Percentiles rank a stretch among this genome's conserved stretches.
These are phyloP conservation scores for Talaromyces sp. DNA, from an alignment of 2,329 filamentous ascomycete species.

Conservation along the genomic window DNA sequence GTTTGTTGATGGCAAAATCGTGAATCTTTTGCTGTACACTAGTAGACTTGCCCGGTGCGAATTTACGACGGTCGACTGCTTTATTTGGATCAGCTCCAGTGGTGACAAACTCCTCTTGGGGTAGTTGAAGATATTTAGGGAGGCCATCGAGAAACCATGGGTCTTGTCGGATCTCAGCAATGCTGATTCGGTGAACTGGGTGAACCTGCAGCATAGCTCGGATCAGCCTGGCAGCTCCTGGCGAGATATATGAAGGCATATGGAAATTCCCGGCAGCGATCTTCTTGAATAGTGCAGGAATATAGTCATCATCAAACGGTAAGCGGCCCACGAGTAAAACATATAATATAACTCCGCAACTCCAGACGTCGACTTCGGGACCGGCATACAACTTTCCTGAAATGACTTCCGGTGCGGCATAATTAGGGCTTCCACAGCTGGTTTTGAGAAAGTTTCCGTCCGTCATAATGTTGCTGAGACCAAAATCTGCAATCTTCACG, in stretches of 20 bases:
- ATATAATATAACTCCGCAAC: slow-evolving; percentile 64
- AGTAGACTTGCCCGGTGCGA: slow-evolving; percentile 73
- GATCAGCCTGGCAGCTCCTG: slow-evolving; percentile 71
- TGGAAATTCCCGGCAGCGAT: slow-evolving; percentile 93
- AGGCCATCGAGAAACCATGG: slow-evolving; percentile 90
- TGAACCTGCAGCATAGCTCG: slow-evolving; percentile 94
- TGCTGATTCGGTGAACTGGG: slow-evolving; percentile 88
- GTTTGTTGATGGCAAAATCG: slow-evolving; percentile 87
- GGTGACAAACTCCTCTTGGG: slow-evolving; percentile 87
- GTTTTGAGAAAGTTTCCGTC: slow-evolving; percentile 99
- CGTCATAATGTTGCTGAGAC: slow-evolving; percentile 99
- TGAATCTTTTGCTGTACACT: slow-evolving; percentile 87
- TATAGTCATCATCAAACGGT: slow-evolving; percentile 98
- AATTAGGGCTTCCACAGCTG: slow-evolving; percentile 96
- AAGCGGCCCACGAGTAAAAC: slow-evolving; percentile 65
- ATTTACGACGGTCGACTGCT: slow-evolving; percentile 76
- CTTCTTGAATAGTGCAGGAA: slow-evolving; percentile 95
- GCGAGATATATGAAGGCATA: slow-evolving; percentile 85
- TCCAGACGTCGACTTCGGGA: slow-evolving; percentile 91
- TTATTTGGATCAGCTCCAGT: slow-evolving; percentile 92
- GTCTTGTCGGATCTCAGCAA: slow-evolving; percentile 87
- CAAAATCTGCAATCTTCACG: slow-evolving; percentile 99
- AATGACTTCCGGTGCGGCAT: slow-evolving; percentile 96
- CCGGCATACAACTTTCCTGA: slow-evolving; percentile 96
- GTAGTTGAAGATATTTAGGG: slow-evolving; percentile 79